These are phyloP conservation scores for Trichoderma sp. DNA, from an alignment of 2,329 filamentous ascomycete genomes.

Conservation along the genomic window DNA sequence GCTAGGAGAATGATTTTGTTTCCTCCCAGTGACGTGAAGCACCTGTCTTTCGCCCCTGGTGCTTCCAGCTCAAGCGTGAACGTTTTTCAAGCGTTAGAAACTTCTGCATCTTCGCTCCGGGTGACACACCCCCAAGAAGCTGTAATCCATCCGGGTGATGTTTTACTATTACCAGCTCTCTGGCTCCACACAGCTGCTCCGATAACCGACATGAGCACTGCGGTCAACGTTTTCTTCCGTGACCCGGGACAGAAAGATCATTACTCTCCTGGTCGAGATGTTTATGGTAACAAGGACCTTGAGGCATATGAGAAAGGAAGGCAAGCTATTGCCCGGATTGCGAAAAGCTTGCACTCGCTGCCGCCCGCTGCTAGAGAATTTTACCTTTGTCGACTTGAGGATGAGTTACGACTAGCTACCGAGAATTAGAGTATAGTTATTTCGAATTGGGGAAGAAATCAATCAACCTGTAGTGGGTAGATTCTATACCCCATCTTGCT, in stretches of 20 bases:
- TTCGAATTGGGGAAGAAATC: background rate
- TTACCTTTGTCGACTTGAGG: slow-evolving; percentile 69
- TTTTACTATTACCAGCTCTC: slow-evolving; percentile 76
- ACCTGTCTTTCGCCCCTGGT: slow-evolving; percentile 70
- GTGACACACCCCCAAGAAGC: slow-evolving; percentile 65
- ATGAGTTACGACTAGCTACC: slow-evolving; percentile 52
- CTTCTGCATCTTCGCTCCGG: slow-evolving; percentile 37
- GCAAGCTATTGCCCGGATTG: slow-evolving; percentile 66
- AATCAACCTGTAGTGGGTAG: background rate
- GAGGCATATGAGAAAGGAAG: slow-evolving; percentile 81
- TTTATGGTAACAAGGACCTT: slow-evolving; percentile 85
- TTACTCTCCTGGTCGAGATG: slow-evolving; percentile 74
- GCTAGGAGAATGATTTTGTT: slow-evolving; percentile 73
- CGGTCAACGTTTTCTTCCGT: slow-evolving; percentile 88
- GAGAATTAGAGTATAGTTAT: slow-evolving; percentile 10
- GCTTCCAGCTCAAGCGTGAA: slow-evolving; percentile 77
- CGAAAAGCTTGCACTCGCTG: slow-evolving; percentile 60
- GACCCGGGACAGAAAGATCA: slow-evolving; percentile 54
- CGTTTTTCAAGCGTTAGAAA: slow-evolving; percentile 55
- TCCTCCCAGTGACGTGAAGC: slow-evolving; percentile 69
- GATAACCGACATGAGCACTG: slow-evolving; percentile 60
- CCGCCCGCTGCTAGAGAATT: slow-evolving; percentile 68
- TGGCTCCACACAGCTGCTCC: slow-evolving; percentile 79
- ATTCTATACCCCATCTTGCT: background rate
- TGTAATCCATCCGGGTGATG: slow-evolving; percentile 65